These are phyloP conservation scores for Nectriaceae sp. DNA, from an alignment of 2,329 filamentous ascomycete species.

Conservation along the genomic window DNA sequence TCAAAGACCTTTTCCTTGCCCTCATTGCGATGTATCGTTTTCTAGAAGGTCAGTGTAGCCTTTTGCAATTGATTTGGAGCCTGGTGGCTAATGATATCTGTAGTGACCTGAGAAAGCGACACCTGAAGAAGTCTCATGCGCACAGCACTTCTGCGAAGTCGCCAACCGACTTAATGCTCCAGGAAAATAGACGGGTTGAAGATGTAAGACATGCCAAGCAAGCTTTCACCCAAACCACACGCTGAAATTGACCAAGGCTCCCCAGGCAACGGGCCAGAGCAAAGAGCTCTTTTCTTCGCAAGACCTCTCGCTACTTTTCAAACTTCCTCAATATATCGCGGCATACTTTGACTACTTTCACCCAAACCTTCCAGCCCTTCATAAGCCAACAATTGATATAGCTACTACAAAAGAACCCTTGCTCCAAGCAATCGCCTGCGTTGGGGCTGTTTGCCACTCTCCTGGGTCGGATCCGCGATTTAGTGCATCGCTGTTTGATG, in stretches of 20 bases:
- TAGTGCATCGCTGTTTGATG: conserved; percentile 7
- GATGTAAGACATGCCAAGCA: conserved; percentile 2
- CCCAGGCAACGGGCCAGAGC: background rate
- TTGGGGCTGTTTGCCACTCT: conserved; percentile 8
- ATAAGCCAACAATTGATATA: conserved; percentile 11
- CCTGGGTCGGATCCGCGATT: conserved; percentile 1
- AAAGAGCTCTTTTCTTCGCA: conserved; percentile 4
- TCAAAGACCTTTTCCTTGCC: conserved; percentile 11
- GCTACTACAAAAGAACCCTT: conserved; percentile 7
- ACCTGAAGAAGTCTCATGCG: conserved; percentile 11
- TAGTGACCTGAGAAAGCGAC: conserved; percentile 12
- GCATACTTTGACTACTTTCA: conserved; percentile 13
- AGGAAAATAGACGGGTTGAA: background rate
- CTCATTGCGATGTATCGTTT: conserved; percentile 14
- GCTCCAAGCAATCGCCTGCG: conserved; percentile 11
- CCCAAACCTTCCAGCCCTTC: conserved; percentile 6
- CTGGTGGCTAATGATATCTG: background rate
- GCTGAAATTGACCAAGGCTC: background rate
- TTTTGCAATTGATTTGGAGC: too few species aligned
- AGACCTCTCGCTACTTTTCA: conserved; percentile 12
- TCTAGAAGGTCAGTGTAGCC: conserved; percentile 10
- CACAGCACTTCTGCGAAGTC: conserved; percentile 4
- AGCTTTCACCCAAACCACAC: background rate
- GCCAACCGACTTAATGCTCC: conserved; percentile 1
- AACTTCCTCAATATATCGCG: conserved; percentile 10